A percentile compares a stretch with the other conserved stretches of the same genome.
These are phyloP conservation scores for Fusarium ramigenum DNA, from an alignment of 2,329 filamentous ascomycete genomes.

Conservation along the genomic window DNA sequence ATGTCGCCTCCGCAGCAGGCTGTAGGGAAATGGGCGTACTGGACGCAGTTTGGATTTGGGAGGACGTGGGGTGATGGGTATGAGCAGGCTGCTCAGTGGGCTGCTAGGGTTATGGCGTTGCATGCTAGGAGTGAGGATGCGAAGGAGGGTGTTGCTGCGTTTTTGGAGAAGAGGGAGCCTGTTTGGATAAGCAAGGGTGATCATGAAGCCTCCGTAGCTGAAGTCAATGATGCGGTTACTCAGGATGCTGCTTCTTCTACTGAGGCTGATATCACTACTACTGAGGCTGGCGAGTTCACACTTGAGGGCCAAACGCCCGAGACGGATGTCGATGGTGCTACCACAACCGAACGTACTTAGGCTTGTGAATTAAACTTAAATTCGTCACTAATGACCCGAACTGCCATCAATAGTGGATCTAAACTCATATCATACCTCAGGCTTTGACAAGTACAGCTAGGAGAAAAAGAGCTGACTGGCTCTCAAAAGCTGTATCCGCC, in stretches of 20 bases:
- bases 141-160: conserved; percentile 37
- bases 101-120: conserved; percentile 38
- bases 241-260: not conserved
- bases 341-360: rapidly evolving
- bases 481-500: too few species aligned
- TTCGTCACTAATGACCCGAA: rapidly evolving
- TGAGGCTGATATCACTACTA: rapidly evolving
- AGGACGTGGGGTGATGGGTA: conserved; percentile 24
- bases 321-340: rapidly evolving
- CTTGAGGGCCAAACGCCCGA: rapidly evolving
- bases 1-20: conserved; percentile 37
- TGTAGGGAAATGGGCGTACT: conserved; percentile 40
- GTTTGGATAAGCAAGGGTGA: conserved; percentile 18
- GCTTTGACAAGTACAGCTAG: too few species aligned
- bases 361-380: not conserved
- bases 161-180: conserved; percentile 28
- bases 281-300: not conserved
- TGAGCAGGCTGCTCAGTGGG: conserved; percentile 32
- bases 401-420: too few species aligned
- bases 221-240: rapidly evolving
- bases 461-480: too few species aligned
- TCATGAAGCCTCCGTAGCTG: too few species aligned
- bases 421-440: too few species aligned
- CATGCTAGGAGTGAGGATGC: conserved; percentile 39
- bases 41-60: conserved; percentile 33